Base-by-base conservation (phyloP, 2,329 filamentous ascomycete genomes). In the Venturia oleaginea region DNA sequence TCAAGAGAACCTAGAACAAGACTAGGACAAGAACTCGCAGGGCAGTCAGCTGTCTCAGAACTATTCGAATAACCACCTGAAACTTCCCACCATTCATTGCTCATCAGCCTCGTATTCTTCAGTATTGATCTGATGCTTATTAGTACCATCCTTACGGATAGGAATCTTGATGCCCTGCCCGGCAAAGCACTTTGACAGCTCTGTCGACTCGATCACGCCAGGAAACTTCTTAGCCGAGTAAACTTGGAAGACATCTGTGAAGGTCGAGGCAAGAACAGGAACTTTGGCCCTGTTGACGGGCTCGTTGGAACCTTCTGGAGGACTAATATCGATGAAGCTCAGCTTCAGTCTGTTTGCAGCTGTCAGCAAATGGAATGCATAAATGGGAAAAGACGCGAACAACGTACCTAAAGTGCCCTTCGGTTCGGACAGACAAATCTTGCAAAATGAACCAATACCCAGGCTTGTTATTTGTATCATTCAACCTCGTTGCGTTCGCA, bases 181-280 rank as follows among this genome's bases (percentile, higher is more conserved):
- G 3, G 94, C 93, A 77, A 99, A 97, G 67, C 86, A 90, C 76
- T 95, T 96, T 81, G 92, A 97, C 22, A 97, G 79, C 4, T 86
- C 78, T 0, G 94, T 99, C 75, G 90, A 95, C 74, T 97, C 93
- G 65, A 96, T 96, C 1, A 99, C 94, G 48, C 94, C 94, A 0
- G 94, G 94, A 76, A 99, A 99, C 72, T 97, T 97, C 82, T 99
- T 99, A 59, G 94, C 94, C 2, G 91, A 96, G 77, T 89, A 97
- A 37, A 99, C 94, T 63, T 91, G 90, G 80, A 99, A 97, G 2
- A 86, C 83, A 4, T 96, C 89, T 59, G 90, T 95, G 76, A 93
- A 97, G 70, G 86, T 88, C 10, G 87, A 89, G 0, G 93, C 92
- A 22, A 97, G 83, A 15, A 97, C 88, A 0, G 90, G 90, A 0